Evolutionary conservation across 2,329 filamentous ascomycete genomes (phyloP), one percentile per base, ranked within the genome.

Genomic region (Pseudocercospora ulei): DNA sequence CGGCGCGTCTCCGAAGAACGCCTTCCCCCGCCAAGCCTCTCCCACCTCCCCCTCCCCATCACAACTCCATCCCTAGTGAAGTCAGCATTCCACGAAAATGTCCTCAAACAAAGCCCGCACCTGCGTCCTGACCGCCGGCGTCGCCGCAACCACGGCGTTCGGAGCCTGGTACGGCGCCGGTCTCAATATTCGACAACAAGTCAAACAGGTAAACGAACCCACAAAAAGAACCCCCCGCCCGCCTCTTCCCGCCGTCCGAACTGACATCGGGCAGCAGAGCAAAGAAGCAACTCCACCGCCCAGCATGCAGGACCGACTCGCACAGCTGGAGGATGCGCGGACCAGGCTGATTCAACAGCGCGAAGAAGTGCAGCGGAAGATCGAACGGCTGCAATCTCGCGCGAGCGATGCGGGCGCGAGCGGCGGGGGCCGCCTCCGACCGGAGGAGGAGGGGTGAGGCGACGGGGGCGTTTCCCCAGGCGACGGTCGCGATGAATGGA

Each of bases 161-260:
- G 75, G 75, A 35, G 66, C 72, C 3, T 65, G 71, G 45, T 78
- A 76, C 50, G 76, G 76, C 14, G 75, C 76, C 12, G 67, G 68
- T 4, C 47, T 78, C 43, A 77, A 76, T 55, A 69, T 65, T 3
- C 58, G 66, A 19, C 62, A 67, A 46, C 69, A 77, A 34, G 56
- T 62, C 23, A 63, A 65, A 38, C 57, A 74, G 64, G 74, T 76
- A 51, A 14, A 36, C 8, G 11, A 16, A 12, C 7, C 11, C 3
- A 18, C 35, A 16, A 7, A 22, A 9, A 6, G 9, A 7, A 12
- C 5, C 7, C 3, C 18, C 7, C 6, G 5, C 26, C 38, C 38
- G 30, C 20, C 8, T 11, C 12, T 30, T 25, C 14, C 9, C 24
- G 36, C 22, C 12, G 18, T n/a, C 11, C n/a, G n/a, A n/a, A n/a